These are phyloP conservation scores for Apocynum venetum DNA, from an alignment of 257 asterid species.

Conservation along the genomic window DNA sequence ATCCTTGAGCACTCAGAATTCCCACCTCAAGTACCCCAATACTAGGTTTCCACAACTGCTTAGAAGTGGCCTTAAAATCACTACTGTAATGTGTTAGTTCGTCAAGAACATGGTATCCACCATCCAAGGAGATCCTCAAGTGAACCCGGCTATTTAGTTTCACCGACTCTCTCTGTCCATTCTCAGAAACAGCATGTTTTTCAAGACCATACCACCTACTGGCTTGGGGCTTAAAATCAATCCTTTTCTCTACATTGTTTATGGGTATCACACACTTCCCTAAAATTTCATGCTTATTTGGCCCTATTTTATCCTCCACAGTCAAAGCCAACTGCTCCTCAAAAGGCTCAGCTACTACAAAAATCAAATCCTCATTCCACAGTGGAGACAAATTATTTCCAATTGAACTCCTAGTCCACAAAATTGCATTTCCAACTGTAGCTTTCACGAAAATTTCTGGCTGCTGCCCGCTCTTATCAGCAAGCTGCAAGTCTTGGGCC, in stretches of 20 bases:
- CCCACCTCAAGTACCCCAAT: slow-evolving; percentile 86
- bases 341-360: slow-evolving; percentile 80
- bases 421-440: slow-evolving; percentile 39
- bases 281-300: slow-evolving; percentile 52
- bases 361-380: slow-evolving; percentile 97
- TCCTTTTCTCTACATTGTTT: slow-evolving; percentile 58
- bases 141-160: slow-evolving; percentile 57
- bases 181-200: slow-evolving; percentile 39
- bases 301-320: slow-evolving; percentile 61
- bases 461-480: slow-evolving; percentile 50
- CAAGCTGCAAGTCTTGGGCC: slow-evolving; percentile 65
- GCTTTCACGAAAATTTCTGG: slow-evolving; percentile 56
- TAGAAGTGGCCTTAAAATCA: slow-evolving; percentile 68
- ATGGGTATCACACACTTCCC: slow-evolving; percentile 62
- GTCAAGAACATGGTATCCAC: slow-evolving; percentile 96
- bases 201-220: slow-evolving; percentile 77
- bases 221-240: slow-evolving; percentile 55
- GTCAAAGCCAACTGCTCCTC: slow-evolving; percentile 61
- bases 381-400: slow-evolving; percentile 43
- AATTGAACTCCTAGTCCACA: slow-evolving; percentile 53
- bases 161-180: slow-evolving; percentile 42
- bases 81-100: slow-evolving; percentile 86
- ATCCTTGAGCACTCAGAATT: slow-evolving; percentile 68
- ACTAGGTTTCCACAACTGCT: slow-evolving; percentile 79
- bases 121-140: slow-evolving; percentile 71